Percentiles rank a stretch among this genome's conserved stretches.
phyloP scores from a whole-genome alignment of 805 yeast species.

The Starmerella kuoi region DNA sequence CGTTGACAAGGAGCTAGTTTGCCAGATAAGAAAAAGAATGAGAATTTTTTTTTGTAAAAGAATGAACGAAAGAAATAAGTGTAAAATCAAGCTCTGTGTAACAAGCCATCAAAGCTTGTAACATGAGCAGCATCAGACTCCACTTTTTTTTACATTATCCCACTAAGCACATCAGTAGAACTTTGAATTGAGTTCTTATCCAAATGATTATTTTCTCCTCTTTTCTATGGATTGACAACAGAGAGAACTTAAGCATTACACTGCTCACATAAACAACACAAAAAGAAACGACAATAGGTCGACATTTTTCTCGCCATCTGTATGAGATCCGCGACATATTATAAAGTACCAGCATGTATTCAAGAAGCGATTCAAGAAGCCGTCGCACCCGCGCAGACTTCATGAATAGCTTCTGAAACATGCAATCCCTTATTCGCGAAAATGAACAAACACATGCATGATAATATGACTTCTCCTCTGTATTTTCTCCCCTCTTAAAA shows the following conservation, averaged over 20 bases:
- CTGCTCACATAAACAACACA: too few relatives aligned
- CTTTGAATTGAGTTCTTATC: too few relatives aligned
- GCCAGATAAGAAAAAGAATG: too few relatives aligned
- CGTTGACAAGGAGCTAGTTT: too few relatives aligned
- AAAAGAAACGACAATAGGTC: too few relatives aligned
- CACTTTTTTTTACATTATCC: too few relatives aligned
- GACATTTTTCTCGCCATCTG: neutral
- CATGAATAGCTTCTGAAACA: constrained; percentile 19
- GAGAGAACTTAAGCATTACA: too few relatives aligned
- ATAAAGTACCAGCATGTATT: constrained; percentile 11
- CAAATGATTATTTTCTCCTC: too few relatives aligned
- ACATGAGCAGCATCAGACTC: neutral
- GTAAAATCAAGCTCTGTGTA: neutral
- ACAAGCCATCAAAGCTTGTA: neutral
- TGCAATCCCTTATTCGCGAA: constrained; percentile 16
- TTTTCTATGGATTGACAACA: too few relatives aligned
- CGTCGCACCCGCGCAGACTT: constrained; percentile 16
- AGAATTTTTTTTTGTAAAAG: too few relatives aligned
- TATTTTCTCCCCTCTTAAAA: too few relatives aligned
- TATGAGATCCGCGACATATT: constrained; percentile 8
- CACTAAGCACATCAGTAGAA: too few relatives aligned
- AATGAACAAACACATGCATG: neutral
- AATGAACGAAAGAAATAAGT: neutral
- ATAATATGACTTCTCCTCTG: neutral
- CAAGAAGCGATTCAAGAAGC: constrained; percentile 15